Base-by-base conservation (phyloP, 495 filamentous ascomycete genomes). In the Penicillium bialowiezense region DNA sequence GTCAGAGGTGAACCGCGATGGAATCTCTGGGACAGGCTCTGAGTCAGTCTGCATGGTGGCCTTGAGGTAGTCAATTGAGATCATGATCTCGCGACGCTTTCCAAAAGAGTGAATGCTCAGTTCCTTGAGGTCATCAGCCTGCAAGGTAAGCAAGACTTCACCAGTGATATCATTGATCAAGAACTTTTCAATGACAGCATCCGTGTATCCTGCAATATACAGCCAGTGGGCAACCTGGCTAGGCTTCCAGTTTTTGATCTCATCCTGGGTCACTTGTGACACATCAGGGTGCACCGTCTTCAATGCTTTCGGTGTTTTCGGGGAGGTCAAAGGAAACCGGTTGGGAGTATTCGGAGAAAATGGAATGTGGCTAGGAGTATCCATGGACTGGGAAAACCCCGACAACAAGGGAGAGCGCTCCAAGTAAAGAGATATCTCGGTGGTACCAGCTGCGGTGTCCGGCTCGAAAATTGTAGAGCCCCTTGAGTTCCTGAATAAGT, bases 21-120 rank as follows among this genome's bases (percentile, higher is more conserved):
- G 12, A 3, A 13, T 10, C 12, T 32, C 29, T 10, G 12, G 29
- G 7, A 13, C 29, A 10, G 29, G 7, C 29, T 32, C 29, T 10
- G 29, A 10, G 5, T 32, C 7, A 3, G 29, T 32, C 29, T 32
- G 29, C 29, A 32, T 24, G 51, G 76, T 84, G 46, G 82, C 79
- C 34, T 85, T 77, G 10, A 96, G 79, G 7, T 74, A 66, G 55
- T 86, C 79, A 47, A 97, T 95, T 51, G 87, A 85, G 54, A 82
- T 82, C 91, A 95, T 96, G 0, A 98, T 59, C 51, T 79, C 80
- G 43, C 90, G 90, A 17, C 93, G 82, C 54, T 92, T 90, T 13
- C 93, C 93, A 68, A 97, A 97, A 0, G 93, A 97, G n/a, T 77
- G 70, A 50, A 98, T 95, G 17, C 87, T 87, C 5, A 97, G 83